Evolutionary conservation across 495 filamentous ascomycete species (phyloP).

Genomic region (Hypoxylon lienhwacheense): DNA sequence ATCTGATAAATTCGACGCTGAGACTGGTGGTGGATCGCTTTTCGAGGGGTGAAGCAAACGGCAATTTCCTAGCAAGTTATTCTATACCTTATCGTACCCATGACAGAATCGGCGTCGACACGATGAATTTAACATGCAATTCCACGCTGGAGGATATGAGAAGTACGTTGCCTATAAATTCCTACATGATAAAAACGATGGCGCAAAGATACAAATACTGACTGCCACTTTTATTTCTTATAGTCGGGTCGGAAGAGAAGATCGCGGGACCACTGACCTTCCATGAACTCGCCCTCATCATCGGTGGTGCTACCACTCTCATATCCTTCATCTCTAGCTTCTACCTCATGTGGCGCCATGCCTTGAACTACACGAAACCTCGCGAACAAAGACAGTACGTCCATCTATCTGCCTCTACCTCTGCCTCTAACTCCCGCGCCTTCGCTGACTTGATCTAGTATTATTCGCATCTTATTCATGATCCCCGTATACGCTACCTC

Average conservation of each 20-base stretch:
- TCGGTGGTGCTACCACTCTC: slow-evolving; percentile 57
- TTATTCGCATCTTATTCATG: slow-evolving; percentile 92
- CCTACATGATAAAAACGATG: slow-evolving; percentile 30
- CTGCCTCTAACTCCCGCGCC: not conserved
- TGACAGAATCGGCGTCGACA: slow-evolving; percentile 12
- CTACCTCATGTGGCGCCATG: slow-evolving; percentile 74
- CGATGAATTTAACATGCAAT: slow-evolving; percentile 53
- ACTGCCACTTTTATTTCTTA: slow-evolving; percentile 16
- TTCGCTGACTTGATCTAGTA: slow-evolving; percentile 46
- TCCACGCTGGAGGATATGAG: slow-evolving; percentile 58
- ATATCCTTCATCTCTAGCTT: slow-evolving; percentile 59
- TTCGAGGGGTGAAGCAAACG: not conserved
- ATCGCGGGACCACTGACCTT: slow-evolving; percentile 56
- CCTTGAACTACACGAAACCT: slow-evolving; percentile 79
- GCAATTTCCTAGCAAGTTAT: not conserved
- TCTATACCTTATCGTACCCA: not conserved
- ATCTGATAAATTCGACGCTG: too few species aligned
- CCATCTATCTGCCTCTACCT: not conserved
- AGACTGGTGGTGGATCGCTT: not conserved
- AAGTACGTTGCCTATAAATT: slow-evolving; percentile 48
- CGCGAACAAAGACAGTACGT: slow-evolving; percentile 77
- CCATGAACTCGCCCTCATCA: slow-evolving; percentile 56
- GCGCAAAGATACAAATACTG: slow-evolving; percentile 36
- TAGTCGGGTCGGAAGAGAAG: slow-evolving; percentile 44
- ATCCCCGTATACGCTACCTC: slow-evolving; percentile 81